These are phyloP conservation scores for Chaetomium fimeti DNA, from an alignment of 495 filamentous ascomycete genomes.

Conservation along the genomic window DNA sequence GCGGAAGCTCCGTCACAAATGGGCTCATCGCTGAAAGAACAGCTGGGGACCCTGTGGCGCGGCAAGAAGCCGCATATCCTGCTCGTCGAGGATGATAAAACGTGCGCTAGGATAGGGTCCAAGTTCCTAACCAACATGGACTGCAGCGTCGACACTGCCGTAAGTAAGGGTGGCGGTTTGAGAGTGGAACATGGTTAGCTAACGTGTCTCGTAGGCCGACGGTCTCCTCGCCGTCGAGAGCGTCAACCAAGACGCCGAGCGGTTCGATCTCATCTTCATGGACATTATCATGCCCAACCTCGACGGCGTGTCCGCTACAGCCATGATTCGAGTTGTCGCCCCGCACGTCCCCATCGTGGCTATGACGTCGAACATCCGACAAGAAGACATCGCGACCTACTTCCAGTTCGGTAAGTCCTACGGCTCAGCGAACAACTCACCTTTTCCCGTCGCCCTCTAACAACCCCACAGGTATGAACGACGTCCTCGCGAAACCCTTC, in stretches of 20 bases:
- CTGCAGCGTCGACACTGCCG: constrained; percentile 86
- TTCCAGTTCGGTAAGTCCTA: constrained; percentile 84
- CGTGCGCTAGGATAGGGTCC: constrained; percentile 87
- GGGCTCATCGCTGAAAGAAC: constrained; percentile 35
- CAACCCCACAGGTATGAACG: constrained; percentile 81
- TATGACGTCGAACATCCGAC: constrained; percentile 98
- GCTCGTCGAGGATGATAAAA: constrained; percentile 93
- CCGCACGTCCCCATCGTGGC: constrained; percentile 85
- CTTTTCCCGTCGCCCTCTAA: constrained; percentile 24
- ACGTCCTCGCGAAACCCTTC: constrained; percentile 95
- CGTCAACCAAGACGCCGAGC: constrained; percentile 68
- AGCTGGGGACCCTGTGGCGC: constrained; percentile 57
- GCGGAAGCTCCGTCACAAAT: constrained; percentile 32
- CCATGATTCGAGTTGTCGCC: constrained; percentile 88
- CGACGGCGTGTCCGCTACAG: constrained; percentile 91
- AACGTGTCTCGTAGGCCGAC: constrained; percentile 46
- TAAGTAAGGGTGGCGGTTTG: constrained; percentile 51
- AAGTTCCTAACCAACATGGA: constrained; percentile 90
- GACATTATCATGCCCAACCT: constrained; percentile 98
- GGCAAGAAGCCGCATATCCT: constrained; percentile 78
- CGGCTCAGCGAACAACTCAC: not conserved
- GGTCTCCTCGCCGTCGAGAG: constrained; percentile 93
- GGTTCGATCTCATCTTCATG: constrained; percentile 95
- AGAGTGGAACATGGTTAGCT: constrained; percentile 7
- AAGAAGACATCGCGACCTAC: constrained; percentile 95